Base-by-base conservation (phyloP, 202 grass and related monocot species). In the Hordeum pubiflorum region DNA sequence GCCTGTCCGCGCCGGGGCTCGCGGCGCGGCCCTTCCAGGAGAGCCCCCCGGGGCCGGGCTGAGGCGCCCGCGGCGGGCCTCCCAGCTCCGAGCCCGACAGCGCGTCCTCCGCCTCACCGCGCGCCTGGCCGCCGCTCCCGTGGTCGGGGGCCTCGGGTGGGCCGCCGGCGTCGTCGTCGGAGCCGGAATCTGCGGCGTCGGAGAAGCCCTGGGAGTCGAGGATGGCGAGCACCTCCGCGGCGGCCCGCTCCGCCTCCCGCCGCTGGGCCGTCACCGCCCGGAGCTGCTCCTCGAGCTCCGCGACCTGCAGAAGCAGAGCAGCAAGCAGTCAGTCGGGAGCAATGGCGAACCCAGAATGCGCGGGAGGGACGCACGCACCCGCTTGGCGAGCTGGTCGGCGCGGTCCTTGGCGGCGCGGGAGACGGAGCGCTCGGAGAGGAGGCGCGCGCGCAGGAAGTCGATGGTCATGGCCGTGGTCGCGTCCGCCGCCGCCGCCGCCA, bases 371-470 rank as follows among this genome's bases (percentile, higher is more conserved):
- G 36, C 27, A 62, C 55, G 69, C 4, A 58, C 89, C 91, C 92
- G 91, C 74, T 58, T 87, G 59, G 87, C 54, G 58, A 99, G 78
- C 83, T 90, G 96, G 83, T 96, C 89, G 41, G 89, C 87, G 57
- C 90, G 93, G 59, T 99, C 92, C 87, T 90, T 99, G 50, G 92
- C 82, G 75, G 89, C 85, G 79, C 89, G 90, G 68, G 96, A 99
- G 80, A 99, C 78, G 55, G 92, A 91, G 84, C 92, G 90, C 82
- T 99, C 96, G 17, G 92, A 91, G 74, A 99, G 96, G 29, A 99
- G 92, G 60, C 92, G 88, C 72, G 91, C 97, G 15, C 97, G 92
- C 61, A 99, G 88, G 87, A 99, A 99, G 80, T 96, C 97, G 31
- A 99, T 96, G 67, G 97, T 99, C 97, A 99, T 99, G 31, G 87